Conservation (phyloP, 192 early-diverging fungal genomes). For the Entomortierella chlamydospora region DNA sequence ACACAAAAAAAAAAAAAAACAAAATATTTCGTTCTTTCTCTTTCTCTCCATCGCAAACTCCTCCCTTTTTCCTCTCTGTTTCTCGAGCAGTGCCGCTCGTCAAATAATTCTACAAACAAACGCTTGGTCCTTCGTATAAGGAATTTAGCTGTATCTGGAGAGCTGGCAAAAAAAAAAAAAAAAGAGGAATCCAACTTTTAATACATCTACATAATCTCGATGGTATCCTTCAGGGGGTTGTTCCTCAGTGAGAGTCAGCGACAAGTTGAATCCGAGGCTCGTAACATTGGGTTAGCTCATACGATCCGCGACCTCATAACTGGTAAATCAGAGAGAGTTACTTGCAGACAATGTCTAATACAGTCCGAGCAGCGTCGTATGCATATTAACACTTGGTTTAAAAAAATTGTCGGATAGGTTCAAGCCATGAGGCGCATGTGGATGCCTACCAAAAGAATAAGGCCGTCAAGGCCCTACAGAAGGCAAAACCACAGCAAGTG, state of each 20-base stretch:
- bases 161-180: neutral
- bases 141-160: too few species aligned
- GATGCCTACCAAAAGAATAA: conserved; percentile 47
- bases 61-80: too few species aligned
- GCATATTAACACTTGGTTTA: too few species aligned
- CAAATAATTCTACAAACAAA: too few species aligned
- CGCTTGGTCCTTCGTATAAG: too few species aligned
- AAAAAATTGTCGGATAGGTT: conserved; percentile 14
- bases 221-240: conserved; percentile 21
- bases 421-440: conserved; percentile 42
- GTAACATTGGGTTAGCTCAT: conserved; percentile 46
- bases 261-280: conserved; percentile 43
- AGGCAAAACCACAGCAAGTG: conserved; percentile 27
- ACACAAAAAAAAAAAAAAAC: too few species aligned
- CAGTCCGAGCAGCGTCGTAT: too few species aligned
- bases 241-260: conserved; percentile 37
- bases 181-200: too few species aligned
- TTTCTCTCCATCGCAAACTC: too few species aligned
- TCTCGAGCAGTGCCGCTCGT: too few species aligned
- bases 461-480: conserved; percentile 57
- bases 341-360: too few species aligned
- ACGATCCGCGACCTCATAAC: conserved; percentile 51
- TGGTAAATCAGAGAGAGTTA: conserved; percentile 7
- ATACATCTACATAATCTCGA: neutral
- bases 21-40: too few species aligned